Conservation (phyloP, 169 alveolate species). For the Perkinsus chesapeaki region DNA sequence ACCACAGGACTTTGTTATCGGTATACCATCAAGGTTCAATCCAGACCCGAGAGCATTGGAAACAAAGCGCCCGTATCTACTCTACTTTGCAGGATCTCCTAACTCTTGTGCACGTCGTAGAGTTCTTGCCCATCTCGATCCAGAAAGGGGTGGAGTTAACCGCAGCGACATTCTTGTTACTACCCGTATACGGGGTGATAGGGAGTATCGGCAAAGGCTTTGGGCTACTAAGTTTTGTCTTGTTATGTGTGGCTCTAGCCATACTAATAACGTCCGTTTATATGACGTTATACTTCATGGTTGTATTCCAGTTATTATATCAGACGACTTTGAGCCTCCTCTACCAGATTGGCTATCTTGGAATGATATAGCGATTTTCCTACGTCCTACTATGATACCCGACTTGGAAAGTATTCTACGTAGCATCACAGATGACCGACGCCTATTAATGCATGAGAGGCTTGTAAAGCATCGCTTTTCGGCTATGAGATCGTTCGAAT, state of each 20-base stretch:
- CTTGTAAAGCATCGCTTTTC: not conserved
- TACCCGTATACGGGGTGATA: not conserved
- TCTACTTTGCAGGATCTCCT: conserved; percentile 34
- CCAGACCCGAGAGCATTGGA: not conserved
- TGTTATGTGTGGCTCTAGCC: conserved; percentile 33
- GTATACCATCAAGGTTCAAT: not conserved
- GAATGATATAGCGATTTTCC: not conserved
- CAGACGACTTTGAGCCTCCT: conserved; percentile 35
- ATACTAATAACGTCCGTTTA: conserved; percentile 32
- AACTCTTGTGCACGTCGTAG: conserved; percentile 29
- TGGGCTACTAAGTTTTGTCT: conserved; percentile 26
- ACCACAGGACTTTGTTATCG: not conserved
- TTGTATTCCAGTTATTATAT: conserved; percentile 30
- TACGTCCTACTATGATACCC: not conserved
- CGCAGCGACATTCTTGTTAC: not conserved
- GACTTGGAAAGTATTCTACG: not conserved
- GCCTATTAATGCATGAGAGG: not conserved
- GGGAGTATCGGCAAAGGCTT: conserved; percentile 24
- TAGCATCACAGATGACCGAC: not conserved
- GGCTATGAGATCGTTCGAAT: not conserved
- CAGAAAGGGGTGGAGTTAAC: not conserved
- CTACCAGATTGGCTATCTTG: conserved; percentile 10
- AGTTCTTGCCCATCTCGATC: not conserved
- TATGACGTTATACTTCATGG: conserved; percentile 28
- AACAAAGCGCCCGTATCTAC: not conserved